A percentile compares a stretch with the other conserved stretches of the same genome.
Conservation (phyloP, 345 rosid species). For the Cardamine chenopodiifolia region DNA sequence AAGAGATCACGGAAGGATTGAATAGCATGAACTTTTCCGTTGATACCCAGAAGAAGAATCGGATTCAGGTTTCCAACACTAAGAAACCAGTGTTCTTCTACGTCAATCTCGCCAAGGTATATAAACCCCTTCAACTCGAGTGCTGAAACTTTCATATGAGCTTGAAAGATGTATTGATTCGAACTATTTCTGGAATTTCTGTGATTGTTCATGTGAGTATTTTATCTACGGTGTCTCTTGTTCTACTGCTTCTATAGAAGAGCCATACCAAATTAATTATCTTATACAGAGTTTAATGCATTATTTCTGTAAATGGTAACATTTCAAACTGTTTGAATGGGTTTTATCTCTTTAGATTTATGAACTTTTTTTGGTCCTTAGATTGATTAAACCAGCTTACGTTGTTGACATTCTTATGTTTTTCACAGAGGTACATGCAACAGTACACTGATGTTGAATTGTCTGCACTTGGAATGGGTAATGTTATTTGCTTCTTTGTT, state of each 20-base stretch:
- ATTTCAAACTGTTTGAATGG: not conserved
- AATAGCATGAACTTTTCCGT: conserved; percentile 55
- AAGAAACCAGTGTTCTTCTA: conserved; percentile 94
- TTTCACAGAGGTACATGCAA: conserved; percentile 89
- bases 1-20: conserved; percentile 74
- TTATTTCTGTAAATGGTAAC: not conserved
- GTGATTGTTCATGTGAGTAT: conserved; percentile 3
- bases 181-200: not conserved
- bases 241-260: too few species aligned
- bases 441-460: conserved; percentile 85
- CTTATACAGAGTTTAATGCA: not conserved
- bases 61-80: conserved; percentile 94
- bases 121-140: not conserved
- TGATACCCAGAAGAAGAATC: conserved; percentile 72
- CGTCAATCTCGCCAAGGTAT: conserved; percentile 93
- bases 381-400: not conserved
- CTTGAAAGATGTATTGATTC: not conserved
- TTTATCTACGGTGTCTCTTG: not conserved
- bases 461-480: conserved; percentile 99
- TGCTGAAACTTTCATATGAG: not conserved
- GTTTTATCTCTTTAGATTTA: too few species aligned
- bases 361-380: not conserved
- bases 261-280: not conserved
- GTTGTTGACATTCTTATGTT: conserved; percentile 4
- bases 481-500: not conserved